phyloP scores from a whole-genome alignment of 805 yeast species.

The Wickerhamomyces alni region DNA sequence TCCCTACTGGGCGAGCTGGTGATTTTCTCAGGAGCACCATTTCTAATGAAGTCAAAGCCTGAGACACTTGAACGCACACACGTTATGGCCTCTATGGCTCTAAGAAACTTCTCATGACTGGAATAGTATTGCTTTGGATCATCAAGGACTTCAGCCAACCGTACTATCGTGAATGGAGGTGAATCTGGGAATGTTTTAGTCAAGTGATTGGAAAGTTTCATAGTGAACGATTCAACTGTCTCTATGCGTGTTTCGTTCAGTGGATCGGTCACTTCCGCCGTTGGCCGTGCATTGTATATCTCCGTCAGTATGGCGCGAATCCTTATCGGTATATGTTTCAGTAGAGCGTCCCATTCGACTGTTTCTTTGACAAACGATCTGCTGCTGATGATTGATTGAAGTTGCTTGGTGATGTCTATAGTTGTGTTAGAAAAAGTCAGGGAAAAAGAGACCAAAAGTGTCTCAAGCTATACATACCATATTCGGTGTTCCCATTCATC shows the following conservation, averaged over 20 bases:
- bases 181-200: constrained; percentile 6
- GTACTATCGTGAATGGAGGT: constrained; percentile 42
- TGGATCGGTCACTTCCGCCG: constrained; percentile 5
- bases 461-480: too few relatives aligned
- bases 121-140: constrained; percentile 37
- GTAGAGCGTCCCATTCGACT: constrained; percentile 5
- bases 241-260: constrained; percentile 2
- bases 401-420: not conserved
- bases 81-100: constrained; percentile 30
- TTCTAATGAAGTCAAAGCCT: constrained; percentile 9
- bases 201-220: constrained; percentile 6
- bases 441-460: too few relatives aligned
- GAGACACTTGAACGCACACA: constrained; percentile 13
- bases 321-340: constrained; percentile 6
- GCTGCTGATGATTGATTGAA: constrained; percentile 1
- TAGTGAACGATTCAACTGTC: constrained; percentile 8
- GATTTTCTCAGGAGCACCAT: too few relatives aligned
- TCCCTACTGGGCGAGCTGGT: too few relatives aligned
- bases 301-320: constrained; percentile 6
- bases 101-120: constrained; percentile 35
- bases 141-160: constrained; percentile 41
- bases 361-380: not conserved
- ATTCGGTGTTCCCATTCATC: too few relatives aligned
- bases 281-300: constrained; percentile 2
- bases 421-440: not conserved